Evolutionary conservation across 805 yeast genomes (phyloP).

Genomic region (Myxozyma lipomycoides): DNA sequence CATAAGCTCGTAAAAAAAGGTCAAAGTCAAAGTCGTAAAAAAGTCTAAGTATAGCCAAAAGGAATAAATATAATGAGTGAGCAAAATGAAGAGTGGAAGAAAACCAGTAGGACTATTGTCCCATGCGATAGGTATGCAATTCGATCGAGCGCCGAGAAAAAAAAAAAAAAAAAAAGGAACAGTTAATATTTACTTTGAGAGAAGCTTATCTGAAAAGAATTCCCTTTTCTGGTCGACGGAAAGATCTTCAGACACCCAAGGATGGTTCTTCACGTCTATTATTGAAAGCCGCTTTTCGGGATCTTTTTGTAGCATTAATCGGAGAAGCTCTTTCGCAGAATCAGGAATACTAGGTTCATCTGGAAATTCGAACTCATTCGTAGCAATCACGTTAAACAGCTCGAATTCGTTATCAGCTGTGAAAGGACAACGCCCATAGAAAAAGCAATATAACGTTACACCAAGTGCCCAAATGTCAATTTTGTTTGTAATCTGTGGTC

Average conservation of each 20-base stretch:
- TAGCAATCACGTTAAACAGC: conserved; percentile 74
- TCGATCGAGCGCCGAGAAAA: not conserved
- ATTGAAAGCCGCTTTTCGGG: conserved; percentile 67
- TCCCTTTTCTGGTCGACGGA: conserved; percentile 5
- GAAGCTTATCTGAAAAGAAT: conserved; percentile 13
- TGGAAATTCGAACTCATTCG: conserved; percentile 59
- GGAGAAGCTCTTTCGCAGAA: conserved; percentile 52
- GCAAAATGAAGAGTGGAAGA: too few relatives aligned
- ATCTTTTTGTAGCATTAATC: conserved; percentile 61
- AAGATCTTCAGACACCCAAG: conserved; percentile 54
- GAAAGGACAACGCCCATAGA: conserved; percentile 88
- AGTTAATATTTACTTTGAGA: conserved; percentile 8
- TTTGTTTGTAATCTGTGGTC: conserved; percentile 64
- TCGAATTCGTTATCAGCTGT: conserved; percentile 82
- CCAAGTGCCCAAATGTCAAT: conserved; percentile 99
- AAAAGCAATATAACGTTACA: conserved; percentile 78
- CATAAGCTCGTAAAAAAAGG: too few relatives aligned
- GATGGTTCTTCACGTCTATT: conserved; percentile 68
- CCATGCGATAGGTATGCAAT: not conserved
- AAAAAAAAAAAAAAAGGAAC: not conserved
- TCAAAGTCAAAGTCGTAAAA: too few relatives aligned
- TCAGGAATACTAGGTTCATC: conserved; percentile 28
- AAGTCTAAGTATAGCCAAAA: too few relatives aligned
- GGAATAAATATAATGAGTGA: too few relatives aligned
- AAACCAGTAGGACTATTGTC: too few relatives aligned